Base-by-base conservation (phyloP, 2,329 filamentous ascomycete genomes). In the Clonostachys rhizophaga region DNA sequence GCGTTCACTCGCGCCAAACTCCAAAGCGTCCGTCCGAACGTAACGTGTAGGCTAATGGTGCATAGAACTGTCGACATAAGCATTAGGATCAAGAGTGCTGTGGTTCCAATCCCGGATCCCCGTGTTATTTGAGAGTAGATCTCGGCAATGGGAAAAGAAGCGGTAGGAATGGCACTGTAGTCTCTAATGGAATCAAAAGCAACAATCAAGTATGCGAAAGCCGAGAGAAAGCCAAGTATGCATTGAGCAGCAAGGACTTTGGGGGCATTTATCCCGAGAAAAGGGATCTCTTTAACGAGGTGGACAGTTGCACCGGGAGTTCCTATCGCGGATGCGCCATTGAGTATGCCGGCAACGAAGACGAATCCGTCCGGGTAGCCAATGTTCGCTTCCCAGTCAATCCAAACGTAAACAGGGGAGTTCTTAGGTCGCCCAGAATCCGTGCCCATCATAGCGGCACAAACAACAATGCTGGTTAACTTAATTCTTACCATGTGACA, bases 301-400 rank as follows among this genome's bases (percentile, higher is more conserved):
- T 87, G 84, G 2, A 78, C 78, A 2, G 81, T 77, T 43, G 80
- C 79, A 56, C 88, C 85, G 1, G 83, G 79, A 1, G 80, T 79
- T 7, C 84, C 86, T 11, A 88, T 78, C 41, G 79, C 78, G 58
- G 80, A 89, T 5, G 84, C 84, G 12, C 83, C 85, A 54, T 89
- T 89, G 16, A 70, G 61, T 67, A 70, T 70, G 2, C 67, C 67
- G 0, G 61, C 58, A 5, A 67, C 56, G 43, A 72, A 72, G 3
- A 71, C 68, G 47, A 72, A 68, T 0, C 67, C 68, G 33, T 69
- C 53, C 0, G 64, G 60, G 41, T 71, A 72, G 14, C 69, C 69
- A 41, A 69, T 64, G 34, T 62, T 53, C 17, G 66, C 64, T 12
- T 54, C 53, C 68, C 68, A 72, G 11, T 68, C 59, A 3, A 43